Evolutionary conservation across 75 land plant species (phyloP), one percentile per base, ranked within the genome.

Genomic region (Ceratopteris richardii): DNA sequence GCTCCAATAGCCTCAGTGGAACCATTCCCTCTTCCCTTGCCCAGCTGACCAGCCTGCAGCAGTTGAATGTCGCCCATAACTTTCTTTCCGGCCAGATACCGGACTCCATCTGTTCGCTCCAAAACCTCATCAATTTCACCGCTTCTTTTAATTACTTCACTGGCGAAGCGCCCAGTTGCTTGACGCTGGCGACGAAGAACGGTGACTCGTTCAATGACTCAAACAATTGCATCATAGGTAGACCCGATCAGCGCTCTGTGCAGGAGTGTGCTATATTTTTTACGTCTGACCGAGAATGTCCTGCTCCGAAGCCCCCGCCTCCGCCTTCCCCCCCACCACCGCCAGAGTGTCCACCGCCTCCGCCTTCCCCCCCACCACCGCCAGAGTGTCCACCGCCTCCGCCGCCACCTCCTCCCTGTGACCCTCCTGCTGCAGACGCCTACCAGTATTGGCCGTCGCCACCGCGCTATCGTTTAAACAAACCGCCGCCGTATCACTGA

Each of bases 61-160:
- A 79, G 12, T 70, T 93, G 14, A 77, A 78, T 61, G 28, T 93
- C 31, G 83, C 65, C 0, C 76, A 76, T 56, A 93, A 93, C 67
- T 25, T 70, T 63, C 48, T 93, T 18, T 74, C 83, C 18, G 97
- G 90, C 14, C 67, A 10, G 1, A 47, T 93, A 6, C 76, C 95
- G 0, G 85, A 84, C 11, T 10, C 61, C 37, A 66, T 93, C 19
- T 93, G 98, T 26, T 54, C 64, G 0, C 54, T 88, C 20, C 69
- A 54, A 39, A 76, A 70, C 61, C 60, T 93, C 0, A 25, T 66
- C 28, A 80, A 86, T 55, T 63, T 93, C 27, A 74, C 85, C 1
- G 61, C 83, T 3, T 62, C 96, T 9, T 66, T 67, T 65, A 93
- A 93, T 59, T 89, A 77, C 78, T 82, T 93, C 60, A 76, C 87